Conservation (phyloP, 2,329 filamentous ascomycete species). For the Botryotinia globosa region DNA sequence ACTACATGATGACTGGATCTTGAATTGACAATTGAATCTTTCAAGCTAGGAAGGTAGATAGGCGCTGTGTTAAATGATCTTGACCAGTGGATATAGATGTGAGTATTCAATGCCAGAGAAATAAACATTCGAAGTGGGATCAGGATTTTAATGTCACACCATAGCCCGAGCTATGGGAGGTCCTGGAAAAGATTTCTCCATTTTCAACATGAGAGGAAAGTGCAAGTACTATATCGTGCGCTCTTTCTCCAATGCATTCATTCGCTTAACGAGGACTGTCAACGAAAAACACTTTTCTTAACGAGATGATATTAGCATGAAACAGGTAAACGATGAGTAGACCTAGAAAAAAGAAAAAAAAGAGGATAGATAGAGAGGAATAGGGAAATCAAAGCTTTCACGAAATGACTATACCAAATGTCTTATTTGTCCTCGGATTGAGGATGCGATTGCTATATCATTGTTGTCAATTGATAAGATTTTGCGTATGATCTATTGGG, state of each 20-base stretch:
- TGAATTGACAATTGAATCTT: not conserved
- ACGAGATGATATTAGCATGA: not conserved
- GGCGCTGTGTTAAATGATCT: not conserved
- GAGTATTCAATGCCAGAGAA: not conserved
- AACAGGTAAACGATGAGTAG: not conserved
- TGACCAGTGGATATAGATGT: not conserved
- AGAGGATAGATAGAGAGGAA: not conserved
- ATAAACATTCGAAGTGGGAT: not conserved
- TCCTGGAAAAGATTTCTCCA: not conserved
- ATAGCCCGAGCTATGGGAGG: not conserved
- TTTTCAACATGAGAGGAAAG: not conserved
- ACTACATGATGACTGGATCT: not conserved
- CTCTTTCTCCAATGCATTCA: not conserved
- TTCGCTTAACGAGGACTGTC: too few species aligned
- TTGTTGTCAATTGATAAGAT: not conserved
- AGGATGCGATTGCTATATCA: not conserved
- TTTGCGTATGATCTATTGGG: not conserved
- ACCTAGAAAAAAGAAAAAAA: not conserved
- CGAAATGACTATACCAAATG: too few species aligned
- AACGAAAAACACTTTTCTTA: not conserved
- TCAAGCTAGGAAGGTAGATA: not conserved
- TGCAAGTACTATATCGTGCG: not conserved
- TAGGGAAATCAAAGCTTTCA: not conserved
- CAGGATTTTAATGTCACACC: not conserved
- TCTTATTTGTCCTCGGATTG: not conserved